Evolutionary conservation across 352 stramenopile genomes (phyloP).

Genomic region (Globisporangium apiculatum): DNA sequence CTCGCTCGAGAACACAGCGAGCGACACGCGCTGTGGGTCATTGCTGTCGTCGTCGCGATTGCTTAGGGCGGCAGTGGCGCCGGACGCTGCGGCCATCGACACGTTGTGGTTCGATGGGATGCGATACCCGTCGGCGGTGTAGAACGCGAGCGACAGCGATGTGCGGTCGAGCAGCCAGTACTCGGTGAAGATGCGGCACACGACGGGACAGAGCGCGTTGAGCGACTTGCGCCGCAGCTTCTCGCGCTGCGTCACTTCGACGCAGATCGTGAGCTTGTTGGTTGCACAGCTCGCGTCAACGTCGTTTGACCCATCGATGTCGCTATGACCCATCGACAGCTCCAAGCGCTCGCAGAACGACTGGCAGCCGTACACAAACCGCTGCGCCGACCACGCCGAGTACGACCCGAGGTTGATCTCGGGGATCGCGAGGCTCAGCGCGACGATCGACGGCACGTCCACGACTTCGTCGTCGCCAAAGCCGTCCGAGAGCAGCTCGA

Average conservation of each 20-base stretch:
- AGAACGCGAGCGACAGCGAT: conserved; percentile 59
- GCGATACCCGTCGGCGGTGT: conserved; percentile 52
- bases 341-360: conserved; percentile 64
- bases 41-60: neutral
- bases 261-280: conserved; percentile 56
- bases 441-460: conserved; percentile 56
- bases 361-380: conserved; percentile 67
- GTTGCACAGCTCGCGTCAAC: conserved; percentile 15
- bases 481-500: conserved; percentile 60
- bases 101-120: conserved; percentile 39
- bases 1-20: conserved; percentile 67
- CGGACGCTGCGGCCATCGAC: neutral
- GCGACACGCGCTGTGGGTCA: conserved; percentile 23
- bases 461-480: conserved; percentile 20
- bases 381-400: conserved; percentile 42
- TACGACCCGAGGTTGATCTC: conserved; percentile 48
- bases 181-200: conserved; percentile 70
- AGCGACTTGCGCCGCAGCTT: conserved; percentile 31
- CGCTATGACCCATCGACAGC: conserved; percentile 28
- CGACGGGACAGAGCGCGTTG: conserved; percentile 46
- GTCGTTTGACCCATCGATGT: conserved; percentile 21
- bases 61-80: too few species aligned
- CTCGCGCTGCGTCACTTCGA: conserved; percentile 48
- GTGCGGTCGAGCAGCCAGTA: conserved; percentile 85
- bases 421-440: conserved; percentile 65